Evolutionary conservation across 805 yeast species (phyloP), one percentile per base, ranked within the genome.

Genomic region (Metschnikowia proteae): DNA sequence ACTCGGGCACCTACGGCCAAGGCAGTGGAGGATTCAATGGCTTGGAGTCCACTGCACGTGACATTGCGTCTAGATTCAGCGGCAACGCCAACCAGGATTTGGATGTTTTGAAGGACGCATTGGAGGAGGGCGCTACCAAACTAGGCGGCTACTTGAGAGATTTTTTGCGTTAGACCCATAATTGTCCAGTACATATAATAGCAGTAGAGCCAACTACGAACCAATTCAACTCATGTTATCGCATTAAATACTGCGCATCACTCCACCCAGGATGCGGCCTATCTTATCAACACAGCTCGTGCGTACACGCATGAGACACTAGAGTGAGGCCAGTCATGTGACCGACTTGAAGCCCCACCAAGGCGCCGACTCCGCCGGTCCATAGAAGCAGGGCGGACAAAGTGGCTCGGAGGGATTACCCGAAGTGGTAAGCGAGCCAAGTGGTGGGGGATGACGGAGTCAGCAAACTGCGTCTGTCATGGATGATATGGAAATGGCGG

Each of bases 81-180:
- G 82, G 84, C 43, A 82, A 85, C 49, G 84, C 92, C n/a, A 84
- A 83, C 58, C 96, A 94, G 61, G 99, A 94, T 67, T 73, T 94
- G 63, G 89, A 86, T 43, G 89, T 84, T 49, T 71, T 94, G 62
- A 90, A 88, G 71, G 96, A 88, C 66, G 97, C 90, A 11, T 78
- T 94, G 54, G 98, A 92, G 68, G 87, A 82, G 56, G 98, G 98
- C 50, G 98, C 97, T 25, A 86, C 84, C 62, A 90, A 88, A 68
- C 74, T 92, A 48, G 88, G 95, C 28, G 86, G 84, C 28, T 83
- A 86, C 63, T 74, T 94, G 72, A 81, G 98, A 60, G 97, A 92
- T 63, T 89, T 88, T 61, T 72, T 92, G 64, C 80, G 84, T 52
- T 71, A 47, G 32, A 17, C 25, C 41, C n/a, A 13, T 8, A 4